A percentile compares a stretch with the other conserved stretches of the same genome.
phyloP scores from a whole-genome alignment of 2,329 filamentous ascomycete genomes.

The Nakataea oryzae region DNA sequence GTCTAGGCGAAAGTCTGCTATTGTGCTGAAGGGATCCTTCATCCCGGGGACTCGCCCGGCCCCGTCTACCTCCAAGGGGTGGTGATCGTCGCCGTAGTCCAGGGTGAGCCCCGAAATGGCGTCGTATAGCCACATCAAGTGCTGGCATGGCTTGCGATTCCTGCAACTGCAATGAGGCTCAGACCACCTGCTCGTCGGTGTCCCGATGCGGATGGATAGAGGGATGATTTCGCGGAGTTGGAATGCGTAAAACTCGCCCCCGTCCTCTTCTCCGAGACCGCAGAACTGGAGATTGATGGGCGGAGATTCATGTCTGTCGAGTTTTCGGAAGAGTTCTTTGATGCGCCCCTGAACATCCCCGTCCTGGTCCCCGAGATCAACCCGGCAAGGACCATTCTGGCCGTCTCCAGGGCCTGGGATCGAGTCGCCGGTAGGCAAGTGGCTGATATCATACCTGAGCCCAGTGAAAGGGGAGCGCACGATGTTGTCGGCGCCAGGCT shows the following conservation, averaged over 20 bases:
- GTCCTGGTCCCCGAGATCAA: background rate
- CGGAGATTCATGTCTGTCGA: constrained; percentile 26
- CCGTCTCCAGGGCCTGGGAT: constrained; percentile 20
- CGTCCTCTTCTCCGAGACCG: constrained; percentile 16
- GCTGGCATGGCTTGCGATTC: constrained; percentile 31
- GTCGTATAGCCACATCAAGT: constrained; percentile 45
- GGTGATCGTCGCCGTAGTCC: constrained; percentile 28
- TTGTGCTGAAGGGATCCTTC: constrained; percentile 34
- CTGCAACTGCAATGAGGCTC: constrained; percentile 36
- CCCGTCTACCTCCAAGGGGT: constrained; percentile 19
- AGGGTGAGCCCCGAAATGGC: constrained; percentile 37
- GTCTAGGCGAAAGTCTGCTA: constrained; percentile 39
- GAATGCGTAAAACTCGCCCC: constrained; percentile 31
- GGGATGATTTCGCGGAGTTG: constrained; percentile 44
- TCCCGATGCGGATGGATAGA: constrained; percentile 38
- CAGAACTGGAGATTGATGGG: constrained; percentile 39
- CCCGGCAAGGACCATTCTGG: background rate
- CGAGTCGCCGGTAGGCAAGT: constrained; percentile 4
- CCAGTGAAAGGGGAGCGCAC: constrained; percentile 22
- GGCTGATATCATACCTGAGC: constrained; percentile 18
- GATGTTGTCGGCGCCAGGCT: constrained; percentile 15
- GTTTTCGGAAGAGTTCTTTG: constrained; percentile 28
- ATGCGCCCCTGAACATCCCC: constrained; percentile 15
- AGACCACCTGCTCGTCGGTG: constrained; percentile 25
- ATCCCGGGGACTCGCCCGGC: constrained; percentile 14